phyloP scores from a whole-genome alignment of 78 protist genomes.

The Tieghemostelium lacteum region DNA sequence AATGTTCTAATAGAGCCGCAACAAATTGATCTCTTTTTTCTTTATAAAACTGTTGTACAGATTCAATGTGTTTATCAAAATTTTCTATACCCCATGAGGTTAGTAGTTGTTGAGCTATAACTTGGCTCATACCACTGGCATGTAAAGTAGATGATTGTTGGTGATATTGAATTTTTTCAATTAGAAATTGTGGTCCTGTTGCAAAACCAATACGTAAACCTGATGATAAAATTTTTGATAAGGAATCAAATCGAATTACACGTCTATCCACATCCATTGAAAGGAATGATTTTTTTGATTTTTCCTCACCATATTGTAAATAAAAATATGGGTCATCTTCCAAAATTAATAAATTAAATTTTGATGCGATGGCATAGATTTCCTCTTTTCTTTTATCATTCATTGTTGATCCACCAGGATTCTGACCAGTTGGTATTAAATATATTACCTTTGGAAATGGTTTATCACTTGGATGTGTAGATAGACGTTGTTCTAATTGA shows the following conservation, averaged over 20 bases:
- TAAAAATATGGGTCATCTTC: conserved; percentile 97
- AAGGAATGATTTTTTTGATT: conserved; percentile 17
- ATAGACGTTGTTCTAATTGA: conserved; percentile 9
- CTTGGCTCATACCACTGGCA: conserved; percentile 72
- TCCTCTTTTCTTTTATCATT: conserved; percentile 66
- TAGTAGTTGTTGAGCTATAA: conserved; percentile 5
- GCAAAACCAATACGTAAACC: conserved; percentile 92
- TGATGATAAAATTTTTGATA: conserved; percentile 87
- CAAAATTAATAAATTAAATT: conserved; percentile 86
- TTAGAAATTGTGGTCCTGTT: conserved; percentile 77
- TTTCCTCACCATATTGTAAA: conserved; percentile 49
- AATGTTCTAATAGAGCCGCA: conserved; percentile 22
- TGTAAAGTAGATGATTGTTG: conserved; percentile 79
- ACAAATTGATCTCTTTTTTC: conserved; percentile 41
- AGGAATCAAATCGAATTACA: conserved; percentile 91
- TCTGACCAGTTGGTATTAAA: conserved; percentile 89
- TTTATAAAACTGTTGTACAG: conserved; percentile 60
- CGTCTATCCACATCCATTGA: conserved; percentile 92
- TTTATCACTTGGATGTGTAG: conserved; percentile 16
- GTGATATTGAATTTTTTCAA: conserved; percentile 76
- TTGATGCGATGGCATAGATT: conserved; percentile 60
- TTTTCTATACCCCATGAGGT: conserved; percentile 72
- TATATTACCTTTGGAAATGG: conserved; percentile 83
- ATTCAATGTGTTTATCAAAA: conserved; percentile 34
- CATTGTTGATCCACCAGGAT: conserved; percentile 91